Conservation (phyloP, 2,329 filamentous ascomycete genomes). For the Colletotrichum camelliae region DNA sequence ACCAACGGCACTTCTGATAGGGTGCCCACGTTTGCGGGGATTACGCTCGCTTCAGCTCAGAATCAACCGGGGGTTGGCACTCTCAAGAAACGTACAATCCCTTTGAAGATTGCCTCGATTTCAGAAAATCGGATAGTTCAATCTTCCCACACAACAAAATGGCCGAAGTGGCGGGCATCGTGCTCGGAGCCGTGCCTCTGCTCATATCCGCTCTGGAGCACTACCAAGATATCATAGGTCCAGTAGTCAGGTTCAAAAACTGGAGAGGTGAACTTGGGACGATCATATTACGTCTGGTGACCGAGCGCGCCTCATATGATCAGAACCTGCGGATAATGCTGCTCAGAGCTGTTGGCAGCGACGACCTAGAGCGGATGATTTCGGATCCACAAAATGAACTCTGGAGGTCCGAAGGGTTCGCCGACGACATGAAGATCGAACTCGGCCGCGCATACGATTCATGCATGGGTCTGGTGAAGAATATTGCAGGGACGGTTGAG, state of each 20-base stretch:
- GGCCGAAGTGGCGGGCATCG: conserved; percentile 25
- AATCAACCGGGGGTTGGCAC: too few relatives aligned
- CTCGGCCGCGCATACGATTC: neutral
- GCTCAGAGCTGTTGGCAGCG: neutral
- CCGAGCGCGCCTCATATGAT: neutral
- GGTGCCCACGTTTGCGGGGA: neutral
- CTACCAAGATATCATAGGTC: conserved; percentile 13
- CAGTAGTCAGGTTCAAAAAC: neutral
- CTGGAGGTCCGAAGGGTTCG: neutral
- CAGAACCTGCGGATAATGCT: neutral
- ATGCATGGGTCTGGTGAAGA: neutral
- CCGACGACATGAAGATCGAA: neutral
- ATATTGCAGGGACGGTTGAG: neutral
- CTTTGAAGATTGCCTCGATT: too few relatives aligned
- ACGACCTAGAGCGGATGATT: neutral
- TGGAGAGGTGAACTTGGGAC: neutral
- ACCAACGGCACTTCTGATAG: too few relatives aligned
- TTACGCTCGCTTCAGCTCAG: too few relatives aligned
- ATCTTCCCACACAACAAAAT: neutral
- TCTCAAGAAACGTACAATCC: too few relatives aligned
- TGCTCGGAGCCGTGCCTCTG: conserved; percentile 26
- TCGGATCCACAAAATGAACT: neutral
- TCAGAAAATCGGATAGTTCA: too few relatives aligned
- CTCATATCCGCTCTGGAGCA: conserved; percentile 23
- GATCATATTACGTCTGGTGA: neutral